Conservation (phyloP, 768 basidiomycete genomes). For the Hysterangium stoloniferum region DNA sequence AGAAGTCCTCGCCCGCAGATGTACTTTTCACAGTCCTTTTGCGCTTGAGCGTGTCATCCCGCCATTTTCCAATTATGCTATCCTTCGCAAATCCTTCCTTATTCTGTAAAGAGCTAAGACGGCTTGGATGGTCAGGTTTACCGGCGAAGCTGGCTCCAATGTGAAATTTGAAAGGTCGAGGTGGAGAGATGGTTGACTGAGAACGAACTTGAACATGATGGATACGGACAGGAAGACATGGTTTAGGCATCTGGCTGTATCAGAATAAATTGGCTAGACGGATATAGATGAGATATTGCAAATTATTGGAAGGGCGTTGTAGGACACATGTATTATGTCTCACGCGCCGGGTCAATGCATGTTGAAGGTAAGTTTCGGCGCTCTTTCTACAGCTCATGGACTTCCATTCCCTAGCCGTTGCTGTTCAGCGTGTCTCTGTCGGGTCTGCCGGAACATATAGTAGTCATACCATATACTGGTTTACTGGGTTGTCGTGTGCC, state of each 20-base stretch:
- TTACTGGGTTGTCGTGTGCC: no score
- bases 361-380: no score
- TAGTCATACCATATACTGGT: no score
- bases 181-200: slow-evolving; percentile 7
- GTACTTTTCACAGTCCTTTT: slow-evolving; percentile 32
- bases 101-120: background rate
- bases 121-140: slow-evolving; percentile 43
- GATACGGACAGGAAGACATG: background rate
- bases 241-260: background rate
- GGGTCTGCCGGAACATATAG: no score
- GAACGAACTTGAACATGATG: background rate
- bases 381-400: no score
- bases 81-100: slow-evolving; percentile 39
- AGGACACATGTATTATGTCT: no score
- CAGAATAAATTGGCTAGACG: no score
- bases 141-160: slow-evolving; percentile 73
- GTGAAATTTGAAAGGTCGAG: slow-evolving; percentile 62
- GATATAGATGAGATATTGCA: no score
- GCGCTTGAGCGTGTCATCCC: slow-evolving; percentile 51
- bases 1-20: slow-evolving; percentile 54
- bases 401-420: background rate
- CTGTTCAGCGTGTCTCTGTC: background rate
- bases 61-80: slow-evolving; percentile 58
- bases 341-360: no score
- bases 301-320: no score